Evolutionary conservation across 306 rosid species (phyloP).

Genomic region (Luffa acutangula): DNA sequence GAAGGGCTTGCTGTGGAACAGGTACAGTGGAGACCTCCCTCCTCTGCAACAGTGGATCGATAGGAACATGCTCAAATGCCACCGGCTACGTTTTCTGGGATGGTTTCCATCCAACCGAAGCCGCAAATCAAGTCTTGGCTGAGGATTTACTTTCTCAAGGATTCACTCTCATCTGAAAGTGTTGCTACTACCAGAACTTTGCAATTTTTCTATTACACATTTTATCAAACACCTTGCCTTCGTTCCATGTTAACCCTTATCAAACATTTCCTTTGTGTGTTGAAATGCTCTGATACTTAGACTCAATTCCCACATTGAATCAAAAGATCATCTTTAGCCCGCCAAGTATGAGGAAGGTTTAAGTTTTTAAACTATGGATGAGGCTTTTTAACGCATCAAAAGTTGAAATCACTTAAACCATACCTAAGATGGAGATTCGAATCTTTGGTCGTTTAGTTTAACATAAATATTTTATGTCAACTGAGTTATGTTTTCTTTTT

Average conservation of each 20-base stretch:
- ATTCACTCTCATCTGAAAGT: slow-evolving; percentile 21
- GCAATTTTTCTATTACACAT: background rate
- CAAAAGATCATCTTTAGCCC: background rate
- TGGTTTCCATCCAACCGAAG: slow-evolving; percentile 57
- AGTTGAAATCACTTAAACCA: background rate
- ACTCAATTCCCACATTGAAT: background rate
- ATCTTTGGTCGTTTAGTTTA: no score
- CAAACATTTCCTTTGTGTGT: background rate
- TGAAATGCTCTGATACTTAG: background rate
- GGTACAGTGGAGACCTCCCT: slow-evolving; percentile 45
- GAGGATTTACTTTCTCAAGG: slow-evolving; percentile 38
- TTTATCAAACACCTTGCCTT: background rate
- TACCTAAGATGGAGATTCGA: no score
- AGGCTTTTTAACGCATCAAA: background rate
- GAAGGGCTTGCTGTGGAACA: slow-evolving; percentile 65
- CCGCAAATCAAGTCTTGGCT: slow-evolving; percentile 46
- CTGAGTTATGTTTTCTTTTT: no score
- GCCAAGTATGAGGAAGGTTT: background rate
- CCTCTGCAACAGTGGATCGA: slow-evolving; percentile 39
- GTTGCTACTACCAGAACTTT: background rate
- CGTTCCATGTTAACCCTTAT: background rate
- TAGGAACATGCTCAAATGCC: slow-evolving; percentile 47
- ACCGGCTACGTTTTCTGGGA: slow-evolving; percentile 54
- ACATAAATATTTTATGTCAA: no score
- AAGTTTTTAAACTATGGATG: background rate